phyloP scores from a whole-genome alignment of 805 yeast genomes.

The Candida nanaspora region DNA sequence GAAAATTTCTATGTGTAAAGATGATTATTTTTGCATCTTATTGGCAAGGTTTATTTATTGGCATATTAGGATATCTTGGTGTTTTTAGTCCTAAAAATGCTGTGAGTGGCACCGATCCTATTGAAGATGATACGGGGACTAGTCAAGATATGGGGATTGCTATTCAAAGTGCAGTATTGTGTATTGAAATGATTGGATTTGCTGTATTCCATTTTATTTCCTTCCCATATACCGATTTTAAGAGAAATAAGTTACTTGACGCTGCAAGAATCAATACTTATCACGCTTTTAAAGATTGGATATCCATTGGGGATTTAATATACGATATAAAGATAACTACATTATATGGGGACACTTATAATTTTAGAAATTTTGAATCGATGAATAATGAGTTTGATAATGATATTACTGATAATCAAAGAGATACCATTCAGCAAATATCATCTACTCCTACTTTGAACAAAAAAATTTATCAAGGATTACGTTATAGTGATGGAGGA shows the following conservation, averaged over 20 bases:
- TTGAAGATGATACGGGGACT: slow-evolving; percentile 21
- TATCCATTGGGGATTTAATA: slow-evolving; percentile 69
- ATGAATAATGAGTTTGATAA: slow-evolving; percentile 32
- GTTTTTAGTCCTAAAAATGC: slow-evolving; percentile 28
- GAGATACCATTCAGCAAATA: too few relatives aligned
- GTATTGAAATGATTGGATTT: slow-evolving; percentile 79
- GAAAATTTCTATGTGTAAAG: slow-evolving; percentile 89
- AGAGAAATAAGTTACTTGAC: slow-evolving; percentile 52
- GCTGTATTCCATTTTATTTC: slow-evolving; percentile 86
- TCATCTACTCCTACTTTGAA: slow-evolving; percentile 34
- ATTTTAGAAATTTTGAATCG: slow-evolving; percentile 78
- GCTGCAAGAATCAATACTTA: slow-evolving; percentile 55
- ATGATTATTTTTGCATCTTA: slow-evolving; percentile 94
- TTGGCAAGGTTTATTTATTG: slow-evolving; percentile 81
- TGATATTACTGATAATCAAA: too few relatives aligned
- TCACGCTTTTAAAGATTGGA: slow-evolving; percentile 68
- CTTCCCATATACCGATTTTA: slow-evolving; percentile 71
- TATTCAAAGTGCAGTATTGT: slow-evolving; percentile 72
- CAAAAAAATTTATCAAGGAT: slow-evolving; percentile 70
- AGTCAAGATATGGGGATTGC: slow-evolving; percentile 24
- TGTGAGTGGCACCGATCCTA: slow-evolving; percentile 21
- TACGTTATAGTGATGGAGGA: slow-evolving; percentile 76
- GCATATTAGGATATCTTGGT: slow-evolving; percentile 43
- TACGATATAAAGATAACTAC: slow-evolving; percentile 71
- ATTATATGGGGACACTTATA: slow-evolving; percentile 63